phyloP scores from a whole-genome alignment of 495 filamentous ascomycete species.

The Lasiosphaeris hirsuta region DNA sequence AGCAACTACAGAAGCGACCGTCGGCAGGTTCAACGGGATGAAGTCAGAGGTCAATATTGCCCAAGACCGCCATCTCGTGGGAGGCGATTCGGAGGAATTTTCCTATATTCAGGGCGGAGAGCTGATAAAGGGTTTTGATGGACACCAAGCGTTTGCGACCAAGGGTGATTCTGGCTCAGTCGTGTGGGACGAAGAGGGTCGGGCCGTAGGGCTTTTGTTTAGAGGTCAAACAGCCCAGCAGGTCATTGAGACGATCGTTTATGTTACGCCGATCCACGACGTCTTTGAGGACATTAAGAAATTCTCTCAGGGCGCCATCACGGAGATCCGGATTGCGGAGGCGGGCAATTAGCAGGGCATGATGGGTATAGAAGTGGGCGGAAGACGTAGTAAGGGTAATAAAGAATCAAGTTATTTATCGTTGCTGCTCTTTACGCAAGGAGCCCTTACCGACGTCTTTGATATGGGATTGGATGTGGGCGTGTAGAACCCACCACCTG shows the following conservation, averaged over 20 bases:
- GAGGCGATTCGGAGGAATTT: not conserved
- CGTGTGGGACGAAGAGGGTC: not conserved
- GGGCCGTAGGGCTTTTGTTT: not conserved
- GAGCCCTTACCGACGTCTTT: no score
- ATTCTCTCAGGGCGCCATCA: not conserved
- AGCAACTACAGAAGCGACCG: not conserved
- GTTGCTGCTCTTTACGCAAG: no score
- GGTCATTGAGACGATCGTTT: not conserved
- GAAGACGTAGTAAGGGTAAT: no score
- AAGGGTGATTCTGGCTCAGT: not conserved
- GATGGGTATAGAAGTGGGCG: no score
- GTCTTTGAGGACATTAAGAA: not conserved
- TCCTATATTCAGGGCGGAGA: not conserved
- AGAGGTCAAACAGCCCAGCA: not conserved
- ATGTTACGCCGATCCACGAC: not conserved
- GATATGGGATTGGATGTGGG: no score
- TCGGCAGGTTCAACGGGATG: not conserved
- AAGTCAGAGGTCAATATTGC: not conserved
- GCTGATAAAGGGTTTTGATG: no score
- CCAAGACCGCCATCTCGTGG: not conserved
- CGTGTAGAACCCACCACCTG: no score
- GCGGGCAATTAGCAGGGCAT: no score
- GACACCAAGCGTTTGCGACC: not conserved
- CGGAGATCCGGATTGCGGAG: not conserved
- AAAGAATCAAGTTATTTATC: no score